A percentile compares a stretch with the other conserved stretches of the same genome.
Evolutionary conservation across 768 basidiomycete species (phyloP).

Genomic region (Lactarius sanguifluus): DNA sequence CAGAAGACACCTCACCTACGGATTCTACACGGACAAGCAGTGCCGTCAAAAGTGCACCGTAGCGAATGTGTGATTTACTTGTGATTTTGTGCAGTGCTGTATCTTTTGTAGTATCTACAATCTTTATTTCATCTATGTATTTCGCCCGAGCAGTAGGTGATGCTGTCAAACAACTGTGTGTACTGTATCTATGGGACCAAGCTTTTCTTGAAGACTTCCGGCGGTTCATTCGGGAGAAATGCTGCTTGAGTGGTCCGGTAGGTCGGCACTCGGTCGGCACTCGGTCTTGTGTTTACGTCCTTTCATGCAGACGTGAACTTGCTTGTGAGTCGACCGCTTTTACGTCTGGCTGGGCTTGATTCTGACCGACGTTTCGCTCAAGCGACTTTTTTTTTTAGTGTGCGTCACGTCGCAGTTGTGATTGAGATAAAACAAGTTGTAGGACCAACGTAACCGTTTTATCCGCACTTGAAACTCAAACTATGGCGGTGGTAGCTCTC

Average conservation of each 20-base stretch:
- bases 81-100: constrained; percentile 20
- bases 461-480: background rate
- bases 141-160: background rate
- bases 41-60: constrained; percentile 9
- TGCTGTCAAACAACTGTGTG: background rate
- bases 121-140: constrained; percentile 21
- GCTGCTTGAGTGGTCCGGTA: constrained; percentile 17
- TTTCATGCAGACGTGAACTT: constrained; percentile 16
- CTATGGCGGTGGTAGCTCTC: too few species aligned
- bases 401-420: background rate
- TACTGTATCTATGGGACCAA: background rate
- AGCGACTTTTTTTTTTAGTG: constrained; percentile 22
- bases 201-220: constrained; percentile 11
- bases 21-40: constrained; percentile 4
- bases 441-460: constrained; percentile 18
- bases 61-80: background rate
- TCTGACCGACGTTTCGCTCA: background rate
- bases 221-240: constrained; percentile 5
- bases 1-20: constrained; percentile 3
- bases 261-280: background rate
- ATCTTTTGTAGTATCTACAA: constrained; percentile 27
- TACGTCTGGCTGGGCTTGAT: background rate
- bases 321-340: constrained; percentile 2
- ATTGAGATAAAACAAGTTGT: background rate
- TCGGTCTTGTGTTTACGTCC: background rate